Evolutionary conservation across 257 asterid species (phyloP).

Genomic region (Solanum megistacrolobum): DNA sequence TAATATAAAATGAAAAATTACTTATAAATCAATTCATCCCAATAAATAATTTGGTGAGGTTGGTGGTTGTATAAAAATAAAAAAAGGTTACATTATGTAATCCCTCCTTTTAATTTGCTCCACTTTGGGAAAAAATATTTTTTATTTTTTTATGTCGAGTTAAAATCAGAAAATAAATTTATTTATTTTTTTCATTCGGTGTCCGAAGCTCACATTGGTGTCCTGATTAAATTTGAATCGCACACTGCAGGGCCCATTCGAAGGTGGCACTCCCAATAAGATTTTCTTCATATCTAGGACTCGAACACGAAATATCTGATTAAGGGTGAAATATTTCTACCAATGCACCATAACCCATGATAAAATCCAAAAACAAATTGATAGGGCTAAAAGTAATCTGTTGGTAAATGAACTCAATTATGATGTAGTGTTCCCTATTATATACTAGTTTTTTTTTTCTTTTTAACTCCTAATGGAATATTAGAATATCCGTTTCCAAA

Average conservation of each 20-base stretch:
- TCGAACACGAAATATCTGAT: accelerated
- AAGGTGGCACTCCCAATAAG: no score
- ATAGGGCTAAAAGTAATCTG: background rate
- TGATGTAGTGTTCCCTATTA: background rate
- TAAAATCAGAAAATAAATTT: no score
- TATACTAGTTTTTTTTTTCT: background rate
- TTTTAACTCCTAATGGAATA: background rate
- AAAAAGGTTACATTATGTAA: background rate
- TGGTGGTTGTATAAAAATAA: no score
- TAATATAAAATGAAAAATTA: no score
- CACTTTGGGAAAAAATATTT: no score
- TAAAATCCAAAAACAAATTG: background rate
- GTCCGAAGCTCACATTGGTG: accelerated
- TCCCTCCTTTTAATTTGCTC: background rate
- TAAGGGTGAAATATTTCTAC: accelerated
- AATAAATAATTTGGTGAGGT: no score
- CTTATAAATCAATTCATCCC: no score
- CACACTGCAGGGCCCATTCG: accelerated
- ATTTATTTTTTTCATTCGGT: no score
- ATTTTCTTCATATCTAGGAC: no score
- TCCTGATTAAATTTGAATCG: no score
- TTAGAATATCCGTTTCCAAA: background rate
- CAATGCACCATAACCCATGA: accelerated
- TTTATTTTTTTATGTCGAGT: no score
- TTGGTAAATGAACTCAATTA: background rate